These are phyloP conservation scores for Acanthamoeba lenticulata DNA, from an alignment of 208 protist species.

Conservation along the genomic window DNA sequence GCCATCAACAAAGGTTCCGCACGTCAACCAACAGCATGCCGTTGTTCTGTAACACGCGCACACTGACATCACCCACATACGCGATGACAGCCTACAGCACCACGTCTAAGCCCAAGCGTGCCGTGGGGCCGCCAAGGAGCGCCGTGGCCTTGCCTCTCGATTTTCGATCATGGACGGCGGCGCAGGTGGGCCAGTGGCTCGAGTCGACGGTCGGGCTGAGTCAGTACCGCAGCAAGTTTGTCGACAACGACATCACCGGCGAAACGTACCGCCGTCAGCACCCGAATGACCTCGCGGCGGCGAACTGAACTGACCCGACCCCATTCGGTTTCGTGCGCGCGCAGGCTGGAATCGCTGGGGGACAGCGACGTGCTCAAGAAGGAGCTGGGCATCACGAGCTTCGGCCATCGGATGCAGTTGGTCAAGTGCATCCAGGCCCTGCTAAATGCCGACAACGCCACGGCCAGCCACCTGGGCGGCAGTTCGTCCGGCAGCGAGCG, in stretches of 20 bases:
- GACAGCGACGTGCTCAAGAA: constrained; percentile 1
- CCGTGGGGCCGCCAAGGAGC: background rate
- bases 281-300: no score
- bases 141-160: no score
- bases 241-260: constrained; percentile 31
- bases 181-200: background rate
- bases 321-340: no score
- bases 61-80: background rate
- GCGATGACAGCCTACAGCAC: background rate
- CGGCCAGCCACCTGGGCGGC: background rate
- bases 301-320: no score
- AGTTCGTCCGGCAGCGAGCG: background rate
- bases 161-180: background rate
- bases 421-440: background rate
- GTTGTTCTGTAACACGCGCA: background rate
- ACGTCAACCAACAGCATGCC: background rate
- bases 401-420: background rate
- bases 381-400: background rate
- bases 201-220: background rate
- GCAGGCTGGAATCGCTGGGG: background rate
- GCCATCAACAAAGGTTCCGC: background rate
- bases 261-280: background rate
- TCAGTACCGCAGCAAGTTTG: background rate
- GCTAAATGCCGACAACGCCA: background rate
- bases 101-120: background rate